Conservation (phyloP, 345 rosid species). For the Aethionema arabicum region DNA sequence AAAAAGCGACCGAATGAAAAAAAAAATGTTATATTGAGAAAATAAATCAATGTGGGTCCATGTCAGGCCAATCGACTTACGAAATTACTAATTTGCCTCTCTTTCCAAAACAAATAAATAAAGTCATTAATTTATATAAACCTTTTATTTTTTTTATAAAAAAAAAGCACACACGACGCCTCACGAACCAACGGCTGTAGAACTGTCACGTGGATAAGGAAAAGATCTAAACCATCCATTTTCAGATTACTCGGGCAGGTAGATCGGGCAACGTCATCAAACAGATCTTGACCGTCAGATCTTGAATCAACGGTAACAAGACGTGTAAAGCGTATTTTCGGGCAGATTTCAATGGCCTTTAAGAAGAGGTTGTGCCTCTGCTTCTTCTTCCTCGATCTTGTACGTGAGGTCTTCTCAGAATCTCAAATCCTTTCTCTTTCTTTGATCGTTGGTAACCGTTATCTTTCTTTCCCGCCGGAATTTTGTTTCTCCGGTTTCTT, state of each 20-base stretch:
- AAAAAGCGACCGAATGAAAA: background rate
- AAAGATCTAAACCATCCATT: constrained; percentile 27
- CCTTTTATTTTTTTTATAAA: background rate
- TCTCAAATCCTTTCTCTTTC: background rate
- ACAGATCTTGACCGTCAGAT: constrained; percentile 33
- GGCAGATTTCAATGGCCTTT: constrained; percentile 36
- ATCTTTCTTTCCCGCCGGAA: constrained; percentile 32
- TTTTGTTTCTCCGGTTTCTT: constrained; percentile 21
- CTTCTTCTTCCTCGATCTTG: constrained; percentile 28
- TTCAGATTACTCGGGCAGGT: constrained; percentile 29
- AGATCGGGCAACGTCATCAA: constrained; percentile 26
- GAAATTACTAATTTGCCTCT: constrained; percentile 22
- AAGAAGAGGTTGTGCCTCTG: constrained; percentile 35
- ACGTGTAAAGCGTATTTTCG: background rate
- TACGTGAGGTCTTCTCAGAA: background rate
- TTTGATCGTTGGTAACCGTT: background rate
- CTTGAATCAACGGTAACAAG: constrained; percentile 18
- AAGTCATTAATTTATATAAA: constrained; percentile 4
- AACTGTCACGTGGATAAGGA: constrained; percentile 10
- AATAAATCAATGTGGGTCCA: constrained; percentile 16
- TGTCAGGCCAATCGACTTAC: constrained; percentile 15
- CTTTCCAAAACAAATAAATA: background rate
- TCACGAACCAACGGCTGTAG: constrained; percentile 23
- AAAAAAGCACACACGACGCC: constrained; percentile 11
- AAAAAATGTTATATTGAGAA: background rate